phyloP scores from a whole-genome alignment of 2,329 filamentous ascomycete genomes.

The Calonectria ilicicola region DNA sequence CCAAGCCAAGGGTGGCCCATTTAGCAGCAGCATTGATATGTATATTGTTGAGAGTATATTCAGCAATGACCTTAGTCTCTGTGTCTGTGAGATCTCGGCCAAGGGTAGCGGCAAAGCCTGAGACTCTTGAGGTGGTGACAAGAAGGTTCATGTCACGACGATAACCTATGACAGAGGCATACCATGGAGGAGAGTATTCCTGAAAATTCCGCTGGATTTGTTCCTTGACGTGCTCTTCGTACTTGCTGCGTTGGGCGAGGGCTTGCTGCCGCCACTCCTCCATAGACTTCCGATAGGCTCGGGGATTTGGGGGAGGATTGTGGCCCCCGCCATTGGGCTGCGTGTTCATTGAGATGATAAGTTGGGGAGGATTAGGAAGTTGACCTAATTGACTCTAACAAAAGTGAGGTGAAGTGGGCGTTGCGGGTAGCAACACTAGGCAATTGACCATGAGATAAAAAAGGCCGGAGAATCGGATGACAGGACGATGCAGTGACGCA shows the following conservation, averaged over 20 bases:
- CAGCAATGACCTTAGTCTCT: conserved; percentile 51
- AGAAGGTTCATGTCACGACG: conserved; percentile 43
- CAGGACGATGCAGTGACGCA: conserved; percentile 39
- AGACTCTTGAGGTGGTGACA: conserved; percentile 42
- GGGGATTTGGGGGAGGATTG: conserved; percentile 30
- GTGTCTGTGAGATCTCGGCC: conserved; percentile 48
- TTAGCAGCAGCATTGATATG: conserved; percentile 47
- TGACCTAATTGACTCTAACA: background rate
- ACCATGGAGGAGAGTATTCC: conserved; percentile 48
- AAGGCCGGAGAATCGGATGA: conserved; percentile 29
- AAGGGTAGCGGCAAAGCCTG: conserved; percentile 44
- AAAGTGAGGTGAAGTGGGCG: background rate
- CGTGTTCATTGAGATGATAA: conserved; percentile 31
- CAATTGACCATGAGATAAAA: background rate
- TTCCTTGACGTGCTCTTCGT: conserved; percentile 45
- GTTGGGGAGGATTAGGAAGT: background rate
- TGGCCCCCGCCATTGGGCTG: conserved; percentile 28
- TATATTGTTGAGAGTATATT: conserved; percentile 47
- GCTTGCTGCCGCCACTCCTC: conserved; percentile 48
- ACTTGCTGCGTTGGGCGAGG: conserved; percentile 44
- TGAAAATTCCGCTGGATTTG: conserved; percentile 48
- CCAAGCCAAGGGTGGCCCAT: conserved; percentile 40
- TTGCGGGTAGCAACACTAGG: background rate
- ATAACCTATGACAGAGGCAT: conserved; percentile 46
- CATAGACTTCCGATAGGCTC: conserved; percentile 42